Percentiles rank a stretch among this genome's conserved stretches.
These are phyloP conservation scores for Tephrocybe sp. DNA, from an alignment of 768 basidiomycete species.

Conservation along the genomic window DNA sequence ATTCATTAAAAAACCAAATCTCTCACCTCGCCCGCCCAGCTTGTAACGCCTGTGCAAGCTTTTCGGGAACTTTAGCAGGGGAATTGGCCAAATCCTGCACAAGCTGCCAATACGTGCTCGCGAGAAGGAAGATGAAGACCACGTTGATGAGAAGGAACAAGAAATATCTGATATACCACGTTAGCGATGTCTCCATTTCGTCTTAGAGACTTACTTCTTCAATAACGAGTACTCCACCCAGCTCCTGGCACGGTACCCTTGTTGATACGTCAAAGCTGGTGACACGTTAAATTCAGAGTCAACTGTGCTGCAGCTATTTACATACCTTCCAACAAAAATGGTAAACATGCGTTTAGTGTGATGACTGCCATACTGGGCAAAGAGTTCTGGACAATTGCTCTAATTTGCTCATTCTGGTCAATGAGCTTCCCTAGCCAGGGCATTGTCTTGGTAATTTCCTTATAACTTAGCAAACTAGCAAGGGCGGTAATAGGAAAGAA, in stretches of 20 bases:
- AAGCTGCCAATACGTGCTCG: constrained; percentile 89
- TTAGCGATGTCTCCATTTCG: constrained; percentile 6
- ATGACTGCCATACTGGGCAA: constrained; percentile 91
- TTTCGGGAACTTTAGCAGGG: constrained; percentile 92
- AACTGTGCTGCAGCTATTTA: background rate
- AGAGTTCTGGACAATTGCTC: constrained; percentile 92
- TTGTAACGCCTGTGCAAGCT: constrained; percentile 81
- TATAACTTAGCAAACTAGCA: constrained; percentile 84
- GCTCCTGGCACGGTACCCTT: constrained; percentile 87
- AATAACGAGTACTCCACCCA: constrained; percentile 92
- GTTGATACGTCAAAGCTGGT: constrained; percentile 75
- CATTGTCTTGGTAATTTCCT: constrained; percentile 86
- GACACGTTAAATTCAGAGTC: constrained; percentile 2
- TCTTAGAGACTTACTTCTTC: constrained; percentile 66
- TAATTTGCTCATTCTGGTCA: constrained; percentile 73
- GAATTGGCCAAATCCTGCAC: constrained; percentile 90
- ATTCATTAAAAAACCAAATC: constrained; percentile 10
- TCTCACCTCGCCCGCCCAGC: constrained; percentile 67
- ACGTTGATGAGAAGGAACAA: constrained; percentile 90
- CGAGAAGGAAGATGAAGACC: constrained; percentile 91
- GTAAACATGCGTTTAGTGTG: constrained; percentile 81
- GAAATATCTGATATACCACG: constrained; percentile 65
- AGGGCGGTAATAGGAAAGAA: constrained; percentile 85
- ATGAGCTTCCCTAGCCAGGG: constrained; percentile 89
- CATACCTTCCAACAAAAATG: constrained; percentile 85